Conservation (phyloP, 2,329 filamentous ascomycete species). For the Aspergillus carbonarius region DNA sequence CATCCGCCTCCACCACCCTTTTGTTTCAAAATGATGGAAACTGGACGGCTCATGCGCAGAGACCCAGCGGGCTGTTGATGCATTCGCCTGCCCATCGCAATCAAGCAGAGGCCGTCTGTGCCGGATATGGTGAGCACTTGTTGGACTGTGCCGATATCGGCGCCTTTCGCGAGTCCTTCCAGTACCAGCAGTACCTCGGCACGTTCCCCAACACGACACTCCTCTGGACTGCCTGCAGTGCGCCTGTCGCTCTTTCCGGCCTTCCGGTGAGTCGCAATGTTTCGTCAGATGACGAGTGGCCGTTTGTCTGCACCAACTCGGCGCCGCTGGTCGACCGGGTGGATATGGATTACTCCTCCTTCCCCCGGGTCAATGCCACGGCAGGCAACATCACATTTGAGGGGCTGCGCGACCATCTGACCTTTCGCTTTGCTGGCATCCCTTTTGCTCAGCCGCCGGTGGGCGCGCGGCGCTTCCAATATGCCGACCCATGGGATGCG, state of each 20-base stretch:
- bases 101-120: neutral
- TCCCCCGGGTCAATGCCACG: neutral
- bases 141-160: neutral
- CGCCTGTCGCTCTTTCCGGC: neutral
- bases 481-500: constrained; percentile 46
- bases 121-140: neutral
- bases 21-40: neutral
- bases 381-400: neutral
- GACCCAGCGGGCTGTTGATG: neutral
- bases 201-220: neutral
- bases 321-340: neutral
- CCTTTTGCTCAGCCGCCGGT: constrained; percentile 43
- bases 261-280: neutral
- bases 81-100: neutral
- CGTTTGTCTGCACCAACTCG: neutral
- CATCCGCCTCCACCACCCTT: neutral
- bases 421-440: constrained; percentile 49
- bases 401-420: constrained; percentile 55
- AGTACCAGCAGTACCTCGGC: neutral
- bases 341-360: neutral
- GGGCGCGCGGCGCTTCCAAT: constrained; percentile 47
- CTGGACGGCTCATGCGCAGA: neutral
- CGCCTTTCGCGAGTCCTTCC: neutral
- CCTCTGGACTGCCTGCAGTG: neutral
- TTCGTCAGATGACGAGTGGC: neutral